phyloP scores from a whole-genome alignment of 768 basidiomycete species.

The Rubroboletus pulcherrimus region DNA sequence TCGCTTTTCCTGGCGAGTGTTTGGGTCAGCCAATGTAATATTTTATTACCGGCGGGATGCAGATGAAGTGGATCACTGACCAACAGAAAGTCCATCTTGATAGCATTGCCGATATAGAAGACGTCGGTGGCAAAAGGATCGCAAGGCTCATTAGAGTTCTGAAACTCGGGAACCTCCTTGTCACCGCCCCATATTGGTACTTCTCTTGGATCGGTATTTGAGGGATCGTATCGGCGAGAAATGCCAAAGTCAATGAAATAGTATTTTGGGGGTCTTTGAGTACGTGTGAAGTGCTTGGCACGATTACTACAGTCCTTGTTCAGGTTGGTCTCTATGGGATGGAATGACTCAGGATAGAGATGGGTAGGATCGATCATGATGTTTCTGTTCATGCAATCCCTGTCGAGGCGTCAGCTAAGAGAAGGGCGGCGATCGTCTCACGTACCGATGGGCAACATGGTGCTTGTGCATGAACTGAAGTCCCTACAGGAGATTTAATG shows the following conservation, averaged over 20 bases:
- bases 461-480: conserved; percentile 26
- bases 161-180: conserved; percentile 38
- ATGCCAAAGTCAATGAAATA: conserved; percentile 17
- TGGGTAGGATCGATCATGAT: conserved; percentile 31
- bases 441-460: conserved; percentile 13
- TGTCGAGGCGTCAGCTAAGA: no score
- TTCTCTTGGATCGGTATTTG: conserved; percentile 24
- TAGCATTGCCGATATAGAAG: conserved; percentile 40
- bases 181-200: conserved; percentile 38
- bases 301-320: no score
- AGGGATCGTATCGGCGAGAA: conserved; percentile 28
- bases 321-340: conserved; percentile 13
- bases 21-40: no score
- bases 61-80: no score
- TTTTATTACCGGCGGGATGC: no score
- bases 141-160: conserved; percentile 16
- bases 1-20: no score
- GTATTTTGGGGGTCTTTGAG: conserved; percentile 19
- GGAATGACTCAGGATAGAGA: conserved; percentile 29
- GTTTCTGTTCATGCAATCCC: conserved; percentile 17
- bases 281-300: neutral
- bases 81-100: conserved; percentile 26
- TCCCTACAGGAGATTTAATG: conserved; percentile 8
- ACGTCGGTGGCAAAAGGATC: conserved; percentile 44
- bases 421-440: no score